Conservation (phyloP, 2,329 filamentous ascomycete genomes). For the Penicillium sp. region DNA sequence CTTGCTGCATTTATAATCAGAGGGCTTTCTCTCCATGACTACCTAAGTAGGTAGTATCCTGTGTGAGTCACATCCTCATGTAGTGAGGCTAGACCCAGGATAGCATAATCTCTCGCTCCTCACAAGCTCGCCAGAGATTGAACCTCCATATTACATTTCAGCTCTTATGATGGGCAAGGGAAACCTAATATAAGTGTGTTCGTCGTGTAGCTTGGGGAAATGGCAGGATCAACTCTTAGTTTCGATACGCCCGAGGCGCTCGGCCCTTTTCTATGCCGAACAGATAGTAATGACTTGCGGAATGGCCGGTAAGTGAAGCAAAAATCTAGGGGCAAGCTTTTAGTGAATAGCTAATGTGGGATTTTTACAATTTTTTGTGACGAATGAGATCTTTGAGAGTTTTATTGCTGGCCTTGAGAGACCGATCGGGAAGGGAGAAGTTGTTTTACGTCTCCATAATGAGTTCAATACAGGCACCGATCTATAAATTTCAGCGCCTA, state of each 20-base stretch:
- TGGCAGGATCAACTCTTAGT: background rate
- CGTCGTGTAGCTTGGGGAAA: background rate
- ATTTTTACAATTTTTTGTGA: constrained; percentile 5
- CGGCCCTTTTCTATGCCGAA: constrained; percentile 3
- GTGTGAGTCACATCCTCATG: too few species aligned
- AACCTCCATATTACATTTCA: too few species aligned
- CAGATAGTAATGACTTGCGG: constrained; percentile 9
- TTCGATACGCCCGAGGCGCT: constrained; percentile 4
- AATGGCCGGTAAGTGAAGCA: constrained; percentile 5
- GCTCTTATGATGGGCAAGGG: too few species aligned
- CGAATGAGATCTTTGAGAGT: constrained; percentile 6
- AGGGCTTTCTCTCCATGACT: too few species aligned
- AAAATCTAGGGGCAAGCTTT: background rate
- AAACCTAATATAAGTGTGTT: background rate
- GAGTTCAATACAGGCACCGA: too few species aligned
- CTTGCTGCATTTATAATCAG: too few species aligned
- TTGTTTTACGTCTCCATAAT: background rate
- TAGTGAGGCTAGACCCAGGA: too few species aligned
- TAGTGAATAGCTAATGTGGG: background rate
- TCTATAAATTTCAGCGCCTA: too few species aligned
- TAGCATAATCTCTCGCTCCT: too few species aligned
- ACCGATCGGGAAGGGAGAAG: constrained; percentile 9
- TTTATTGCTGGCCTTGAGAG: constrained; percentile 13
- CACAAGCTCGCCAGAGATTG: too few species aligned
- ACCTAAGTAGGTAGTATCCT: too few species aligned